Base-by-base conservation (phyloP, 176 grass and related monocot genomes). In the Tillandsia leiboldiana region DNA sequence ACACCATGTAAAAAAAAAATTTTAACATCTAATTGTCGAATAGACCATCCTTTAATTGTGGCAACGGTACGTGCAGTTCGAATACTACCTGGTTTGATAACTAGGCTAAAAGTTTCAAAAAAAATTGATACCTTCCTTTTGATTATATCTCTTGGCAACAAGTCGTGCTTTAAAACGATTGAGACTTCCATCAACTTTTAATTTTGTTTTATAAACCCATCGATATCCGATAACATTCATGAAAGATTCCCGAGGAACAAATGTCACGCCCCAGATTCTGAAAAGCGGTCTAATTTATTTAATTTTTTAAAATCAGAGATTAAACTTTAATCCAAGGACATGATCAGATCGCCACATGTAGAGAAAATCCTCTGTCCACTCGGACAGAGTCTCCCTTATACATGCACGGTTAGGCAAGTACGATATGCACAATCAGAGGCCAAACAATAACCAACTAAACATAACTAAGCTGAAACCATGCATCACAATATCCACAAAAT, bases 1-100 rank as follows among this genome's bases (percentile, higher is more conserved):
- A n/a, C n/a, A n/a, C n/a, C n/a, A n/a, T n/a, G n/a, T n/a, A 77
- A 8, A 49, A 77, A 77, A 0, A 20, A 7, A 58, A 68, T 66
- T 1, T 17, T 0, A 10, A 12, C 11, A 47, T 64, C 57, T 0
- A 75, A 4, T 15, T 66, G 1, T 12, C 11, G 2, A 1, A 57
- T 3, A 15, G 53, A 12, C 53, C 53, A 56, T 14, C n/a, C n/a
- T 3, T 13, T 56, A 14, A 15, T 54, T 54, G 52, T 11, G 52
- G 52, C 8, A 54, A 54, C 10, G 15, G 7, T 54, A 13, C 12
- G 15, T 2, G 15, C 10, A 54, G 52, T 54, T 0, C 52, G 52
- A 11, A 54, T 54, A 12, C 12, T 54, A 13, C 52, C 52, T 12
- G 4, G 52, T 54, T 54, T 54, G 52, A 54, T 54, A 13, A 12